Base-by-base conservation (phyloP, 176 grass and related monocot species). In the Pontederia crassipes region DNA sequence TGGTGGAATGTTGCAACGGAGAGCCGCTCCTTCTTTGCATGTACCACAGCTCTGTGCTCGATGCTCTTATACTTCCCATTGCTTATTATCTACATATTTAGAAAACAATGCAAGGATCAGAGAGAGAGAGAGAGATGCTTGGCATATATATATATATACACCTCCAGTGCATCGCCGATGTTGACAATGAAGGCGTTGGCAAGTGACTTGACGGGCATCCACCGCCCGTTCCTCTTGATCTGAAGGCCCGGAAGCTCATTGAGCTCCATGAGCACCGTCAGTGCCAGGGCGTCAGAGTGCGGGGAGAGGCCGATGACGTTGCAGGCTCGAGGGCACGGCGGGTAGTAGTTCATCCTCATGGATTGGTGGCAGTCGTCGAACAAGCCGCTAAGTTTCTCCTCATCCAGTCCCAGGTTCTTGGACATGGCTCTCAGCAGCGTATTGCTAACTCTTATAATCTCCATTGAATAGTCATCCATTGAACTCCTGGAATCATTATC, bases 341-440 rank as follows among this genome's bases (percentile, higher is more conserved):
- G 89, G 10, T 89, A 95, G 78, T 81, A 83, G 73, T 86, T 89
- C 45, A 95, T 80, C 81, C 89, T 89, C 8, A 89, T 15, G 7
- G 79, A 55, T 61, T 95, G 89, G 9, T 78, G 59, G 0, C 58
- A 50, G 0, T 27, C 59, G 0, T 15, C 8, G 5, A 77, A 81
- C 16, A 61, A 71, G 1, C 61, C 58, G 2, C 75, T 53, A 1
- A 95, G 46, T 11, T 47, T 49, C 32, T 64, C 76, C 26, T 66
- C 50, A 8, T 72, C 13, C 12, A 95, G 10, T 17, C 79, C 82
- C 32, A 89, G 18, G 59, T 75, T 78, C 24, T 12, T 69, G 0
- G 76, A 64, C 32, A 89, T 81, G 16, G 65, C 13, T 1, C 3
- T 59, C 66, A 95, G 35, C 14, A 95, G 70, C 35, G 62, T 65